Conservation (phyloP, 495 filamentous ascomycete species). For the Jackrogersella minutella region DNA sequence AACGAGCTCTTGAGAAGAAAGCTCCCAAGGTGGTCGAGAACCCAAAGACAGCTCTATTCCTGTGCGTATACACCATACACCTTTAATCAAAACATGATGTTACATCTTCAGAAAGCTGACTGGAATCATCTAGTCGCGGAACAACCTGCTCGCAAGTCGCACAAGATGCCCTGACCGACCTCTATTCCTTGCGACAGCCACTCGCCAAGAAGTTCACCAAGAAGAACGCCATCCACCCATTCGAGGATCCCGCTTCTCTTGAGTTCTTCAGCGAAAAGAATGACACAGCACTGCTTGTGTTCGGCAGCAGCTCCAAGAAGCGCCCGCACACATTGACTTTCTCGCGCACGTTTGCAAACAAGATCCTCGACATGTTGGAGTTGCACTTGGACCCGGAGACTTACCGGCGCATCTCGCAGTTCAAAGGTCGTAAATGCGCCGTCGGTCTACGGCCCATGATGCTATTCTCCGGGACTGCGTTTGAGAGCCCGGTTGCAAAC, state of each 20-base stretch:
- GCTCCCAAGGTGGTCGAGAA: slow-evolving; percentile 89
- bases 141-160: slow-evolving; percentile 79
- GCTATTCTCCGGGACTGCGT: slow-evolving; percentile 82
- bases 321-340: slow-evolving; percentile 87
- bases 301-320: slow-evolving; percentile 88
- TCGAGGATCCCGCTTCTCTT: slow-evolving; percentile 85
- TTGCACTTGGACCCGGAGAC: slow-evolving; percentile 74
- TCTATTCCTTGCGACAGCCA: slow-evolving; percentile 81
- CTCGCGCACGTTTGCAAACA: slow-evolving; percentile 80
- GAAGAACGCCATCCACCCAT: slow-evolving; percentile 93
- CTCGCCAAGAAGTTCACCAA: slow-evolving; percentile 88
- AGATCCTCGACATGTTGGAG: slow-evolving; percentile 94
- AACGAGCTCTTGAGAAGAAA: slow-evolving; percentile 88
- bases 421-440: slow-evolving; percentile 82
- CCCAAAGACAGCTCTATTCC: slow-evolving; percentile 83
- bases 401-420: slow-evolving; percentile 72
- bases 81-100: too few relatives aligned
- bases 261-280: slow-evolving; percentile 97
- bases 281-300: slow-evolving; percentile 79
- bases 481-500: slow-evolving; percentile 77
- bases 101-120: background rate
- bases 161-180: slow-evolving; percentile 80
- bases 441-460: slow-evolving; percentile 88
- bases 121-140: slow-evolving; percentile 58
- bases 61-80: slow-evolving; percentile 49